These are phyloP conservation scores for Paramecium octaurelia DNA, from an alignment of 73 alveolate genomes.

Conservation along the genomic window DNA sequence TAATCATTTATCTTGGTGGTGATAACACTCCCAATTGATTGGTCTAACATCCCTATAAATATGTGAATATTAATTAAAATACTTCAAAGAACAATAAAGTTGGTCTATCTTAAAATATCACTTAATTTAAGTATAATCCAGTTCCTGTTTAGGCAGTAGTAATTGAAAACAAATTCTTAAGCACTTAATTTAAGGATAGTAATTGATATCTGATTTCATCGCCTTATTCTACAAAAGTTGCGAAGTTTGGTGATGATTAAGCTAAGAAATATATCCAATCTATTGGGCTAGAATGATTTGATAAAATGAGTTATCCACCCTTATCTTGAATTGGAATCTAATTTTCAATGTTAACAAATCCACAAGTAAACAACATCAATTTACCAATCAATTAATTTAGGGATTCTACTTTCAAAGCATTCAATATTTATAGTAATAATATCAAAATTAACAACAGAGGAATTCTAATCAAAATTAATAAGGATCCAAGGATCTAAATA, in stretches of 20 bases:
- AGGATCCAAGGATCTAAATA: constrained; percentile 11
- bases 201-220: not conserved
- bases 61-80: not conserved
- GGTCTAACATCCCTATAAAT: not conserved
- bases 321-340: constrained; percentile 10
- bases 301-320: constrained; percentile 17
- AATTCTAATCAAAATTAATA: constrained; percentile 25
- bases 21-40: not conserved
- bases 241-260: not conserved
- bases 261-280: constrained; percentile 7
- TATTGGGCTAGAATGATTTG: constrained; percentile 56
- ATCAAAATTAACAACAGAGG: not conserved
- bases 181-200: not conserved
- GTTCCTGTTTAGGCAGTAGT: not conserved
- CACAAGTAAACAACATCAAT: constrained; percentile 27
- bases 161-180: not conserved
- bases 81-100: constrained; percentile 22
- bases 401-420: not conserved
- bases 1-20: not conserved
- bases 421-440: not conserved
- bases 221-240: not conserved
- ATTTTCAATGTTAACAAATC: constrained; percentile 12
- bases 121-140: not conserved
- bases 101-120: not conserved
- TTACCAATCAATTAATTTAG: not conserved